Base-by-base conservation (phyloP, 345 rosid species). In the Sisymbrium altissimum region DNA sequence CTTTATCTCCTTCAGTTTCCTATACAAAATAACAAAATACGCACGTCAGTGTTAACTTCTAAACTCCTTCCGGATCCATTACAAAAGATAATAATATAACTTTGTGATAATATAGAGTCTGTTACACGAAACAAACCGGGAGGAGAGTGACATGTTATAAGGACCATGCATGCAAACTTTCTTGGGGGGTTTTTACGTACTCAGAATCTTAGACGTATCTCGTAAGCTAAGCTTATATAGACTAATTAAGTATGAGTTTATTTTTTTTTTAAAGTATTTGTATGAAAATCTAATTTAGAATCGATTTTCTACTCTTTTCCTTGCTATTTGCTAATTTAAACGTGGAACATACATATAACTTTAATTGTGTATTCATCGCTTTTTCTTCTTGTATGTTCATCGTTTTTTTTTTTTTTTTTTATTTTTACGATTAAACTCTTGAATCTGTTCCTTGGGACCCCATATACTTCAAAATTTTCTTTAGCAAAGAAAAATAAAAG, bases 1-100 rank as follows among this genome's bases (percentile, higher is more conserved):
- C 78, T 0, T 45, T 35, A 5, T 67, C 72, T 67, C 56, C 78
- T 32, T 72, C 73, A 6, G 35, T 72, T 66, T 14, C 77, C 81
- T 77, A 50, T 3, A 71, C 45, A 43, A 40, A 32, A 12, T 36
- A 53, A 69, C 59, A 27, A 65, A 13, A 77, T 23, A 38, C 41
- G 5, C 3, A 64, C 65, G 44, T 29, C 27, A 27, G 17, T 62
- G 9, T 36, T 74, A 39, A 21, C 15, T 43, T 57, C 35, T 33
- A 19, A 32, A 14, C 11, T 41, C 35, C 15, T 48, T 32, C 18
- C 13, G 2, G 9, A 48, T 25, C 7, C 7, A 12, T 25, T 10
- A 12, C 2, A 49, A 9, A 9, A 35, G 1, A 30, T 30, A 32
- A 32, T 5, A 4, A 27, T 23, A 66, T n/a, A 45, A 8, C 12